Percentiles rank a stretch among this genome's conserved stretches.
Evolutionary conservation across 257 asterid genomes (phyloP).

Genomic region (Primulina huaijiensis): DNA sequence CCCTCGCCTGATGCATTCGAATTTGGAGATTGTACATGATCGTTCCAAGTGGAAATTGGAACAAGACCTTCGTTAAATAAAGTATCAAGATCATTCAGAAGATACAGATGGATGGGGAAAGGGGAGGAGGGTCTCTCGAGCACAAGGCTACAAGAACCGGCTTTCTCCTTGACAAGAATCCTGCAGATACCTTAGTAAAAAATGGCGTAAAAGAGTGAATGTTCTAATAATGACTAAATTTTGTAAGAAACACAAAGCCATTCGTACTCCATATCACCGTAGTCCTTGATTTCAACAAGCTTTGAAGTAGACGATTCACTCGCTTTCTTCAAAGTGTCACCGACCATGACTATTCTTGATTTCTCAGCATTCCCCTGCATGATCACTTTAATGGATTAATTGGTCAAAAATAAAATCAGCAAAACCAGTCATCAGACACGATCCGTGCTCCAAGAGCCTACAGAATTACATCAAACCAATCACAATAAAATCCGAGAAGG

Average conservation of each 20-base stretch:
- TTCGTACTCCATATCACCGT: not conserved
- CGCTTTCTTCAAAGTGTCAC: not conserved
- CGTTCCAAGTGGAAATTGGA: conserved; percentile 79
- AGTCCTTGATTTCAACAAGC: not conserved
- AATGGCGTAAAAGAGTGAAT: conserved; percentile 1
- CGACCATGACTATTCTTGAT: not conserved
- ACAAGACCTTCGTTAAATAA: conserved; percentile 77
- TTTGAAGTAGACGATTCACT: not conserved
- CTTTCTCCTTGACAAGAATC: conserved; percentile 55
- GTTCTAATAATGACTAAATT: not conserved
- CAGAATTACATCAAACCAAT: not conserved
- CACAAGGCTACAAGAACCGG: conserved; percentile 76
- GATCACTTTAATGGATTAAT: not conserved
- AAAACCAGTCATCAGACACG: not conserved
- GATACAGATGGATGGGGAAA: conserved; percentile 72
- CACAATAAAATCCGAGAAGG: not conserved
- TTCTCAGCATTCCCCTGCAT: not conserved
- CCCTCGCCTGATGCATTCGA: conserved; percentile 42
- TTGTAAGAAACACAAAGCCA: not conserved
- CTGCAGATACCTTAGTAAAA: conserved; percentile 42
- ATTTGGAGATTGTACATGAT: conserved; percentile 42
- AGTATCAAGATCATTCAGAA: conserved; percentile 56
- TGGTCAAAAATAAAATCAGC: not conserved
- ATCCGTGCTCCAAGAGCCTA: not conserved
- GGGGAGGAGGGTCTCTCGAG: conserved; percentile 90